Percentiles rank a stretch among this genome's conserved stretches.
These are phyloP conservation scores for Lithohypha guttulata DNA, from an alignment of 2,329 filamentous ascomycete genomes.

Conservation along the genomic window DNA sequence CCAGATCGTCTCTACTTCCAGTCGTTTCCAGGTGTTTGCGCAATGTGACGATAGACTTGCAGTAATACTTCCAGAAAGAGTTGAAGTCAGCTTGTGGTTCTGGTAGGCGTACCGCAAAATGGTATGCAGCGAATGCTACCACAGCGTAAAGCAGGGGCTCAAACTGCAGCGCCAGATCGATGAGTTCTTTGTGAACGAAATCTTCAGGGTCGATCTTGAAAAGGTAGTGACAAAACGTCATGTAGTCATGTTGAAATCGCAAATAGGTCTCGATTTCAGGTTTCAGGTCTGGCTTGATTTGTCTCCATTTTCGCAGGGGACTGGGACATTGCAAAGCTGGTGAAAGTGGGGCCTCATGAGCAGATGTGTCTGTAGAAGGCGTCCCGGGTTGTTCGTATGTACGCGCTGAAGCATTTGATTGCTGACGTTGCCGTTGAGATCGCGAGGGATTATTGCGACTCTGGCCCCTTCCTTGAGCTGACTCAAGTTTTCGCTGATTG, in stretches of 20 bases:
- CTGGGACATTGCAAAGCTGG: background rate
- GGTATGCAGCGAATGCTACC: conserved; percentile 81
- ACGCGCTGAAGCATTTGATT: conserved; percentile 20
- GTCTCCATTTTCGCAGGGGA: conserved; percentile 10
- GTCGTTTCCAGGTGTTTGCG: conserved; percentile 59
- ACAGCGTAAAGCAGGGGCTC: conserved; percentile 78
- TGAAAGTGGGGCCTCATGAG: conserved; percentile 24
- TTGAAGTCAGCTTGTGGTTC: conserved; percentile 54
- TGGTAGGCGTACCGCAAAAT: conserved; percentile 60
- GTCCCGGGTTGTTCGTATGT: conserved; percentile 30
- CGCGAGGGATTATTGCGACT: conserved; percentile 21
- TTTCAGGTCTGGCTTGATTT: conserved; percentile 37
- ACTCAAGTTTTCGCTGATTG: conserved; percentile 6
- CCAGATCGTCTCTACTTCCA: conserved; percentile 61
- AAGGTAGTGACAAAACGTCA: conserved; percentile 75
- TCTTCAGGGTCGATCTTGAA: conserved; percentile 58
- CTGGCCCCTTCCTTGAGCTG: conserved; percentile 12
- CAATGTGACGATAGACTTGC: conserved; percentile 70
- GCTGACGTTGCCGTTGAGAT: conserved; percentile 24
- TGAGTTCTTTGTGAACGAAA: conserved; percentile 63
- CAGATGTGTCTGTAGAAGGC: conserved; percentile 41
- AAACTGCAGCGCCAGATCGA: conserved; percentile 62
- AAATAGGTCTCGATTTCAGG: conserved; percentile 68
- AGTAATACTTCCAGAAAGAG: conserved; percentile 81
- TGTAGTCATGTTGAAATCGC: conserved; percentile 63